Percentiles rank a stretch among this genome's conserved stretches.
These are phyloP conservation scores for Sicyos edulis DNA, from an alignment of 306 rosid species.

Conservation along the genomic window DNA sequence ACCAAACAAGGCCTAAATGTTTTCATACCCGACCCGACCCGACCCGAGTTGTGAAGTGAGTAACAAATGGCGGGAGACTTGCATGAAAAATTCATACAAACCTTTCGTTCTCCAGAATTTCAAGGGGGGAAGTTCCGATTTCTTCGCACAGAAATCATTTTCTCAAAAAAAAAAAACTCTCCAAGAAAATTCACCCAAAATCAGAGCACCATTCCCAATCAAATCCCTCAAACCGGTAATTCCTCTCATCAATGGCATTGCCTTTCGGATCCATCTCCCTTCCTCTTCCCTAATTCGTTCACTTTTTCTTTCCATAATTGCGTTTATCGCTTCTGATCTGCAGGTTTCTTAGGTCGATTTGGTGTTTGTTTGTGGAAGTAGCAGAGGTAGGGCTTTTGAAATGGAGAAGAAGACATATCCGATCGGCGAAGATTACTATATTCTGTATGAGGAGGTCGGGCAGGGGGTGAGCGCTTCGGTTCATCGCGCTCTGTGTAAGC, in stretches of 20 bases:
- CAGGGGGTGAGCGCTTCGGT: slow-evolving; percentile 77
- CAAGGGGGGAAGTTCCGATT: slow-evolving; percentile 13
- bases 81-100: slow-evolving; percentile 12
- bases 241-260: slow-evolving; percentile 15
- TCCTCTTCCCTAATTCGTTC: neutral
- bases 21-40: no score
- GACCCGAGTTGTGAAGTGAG: neutral
- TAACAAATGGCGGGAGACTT: slow-evolving; percentile 13
- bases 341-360: slow-evolving; percentile 1
- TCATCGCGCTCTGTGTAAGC: slow-evolving; percentile 63
- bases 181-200: neutral
- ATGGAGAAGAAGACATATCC: slow-evolving; percentile 76
- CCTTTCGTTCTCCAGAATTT: neutral
- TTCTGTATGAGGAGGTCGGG: slow-evolving; percentile 66
- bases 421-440: slow-evolving; percentile 54
- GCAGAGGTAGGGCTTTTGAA: slow-evolving; percentile 19
- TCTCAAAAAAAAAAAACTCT: neutral
- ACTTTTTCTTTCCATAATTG: neutral
- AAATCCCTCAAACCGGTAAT: neutral
- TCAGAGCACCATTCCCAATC: neutral
- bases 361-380: neutral
- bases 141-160: neutral
- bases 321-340: neutral
- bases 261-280: slow-evolving; percentile 2
- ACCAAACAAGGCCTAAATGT: no score